Percentiles rank a stretch among this genome's conserved stretches.
phyloP scores from a whole-genome alignment of 1,284 basidiomycete genomes.

The Amylostereum areolatum region DNA sequence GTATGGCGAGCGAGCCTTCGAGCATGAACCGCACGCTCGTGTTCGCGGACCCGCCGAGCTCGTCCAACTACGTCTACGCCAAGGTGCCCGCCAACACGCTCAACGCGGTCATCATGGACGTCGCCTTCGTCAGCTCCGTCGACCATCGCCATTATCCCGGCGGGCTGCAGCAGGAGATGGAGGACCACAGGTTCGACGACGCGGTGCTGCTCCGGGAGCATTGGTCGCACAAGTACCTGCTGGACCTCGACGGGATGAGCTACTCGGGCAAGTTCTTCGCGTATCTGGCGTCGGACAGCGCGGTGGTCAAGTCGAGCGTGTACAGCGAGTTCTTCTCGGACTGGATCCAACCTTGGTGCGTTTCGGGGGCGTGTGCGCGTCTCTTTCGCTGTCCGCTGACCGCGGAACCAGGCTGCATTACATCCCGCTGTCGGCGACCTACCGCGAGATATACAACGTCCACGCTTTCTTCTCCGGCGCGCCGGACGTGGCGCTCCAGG shows the following conservation, averaged over 20 bases:
- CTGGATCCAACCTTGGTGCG: constrained; percentile 80
- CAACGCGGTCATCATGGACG: constrained; percentile 83
- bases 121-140: constrained; percentile 79
- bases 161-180: constrained; percentile 66
- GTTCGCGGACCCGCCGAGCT: constrained; percentile 65
- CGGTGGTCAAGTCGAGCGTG: constrained; percentile 83
- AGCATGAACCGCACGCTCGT: constrained; percentile 62
- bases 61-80: constrained; percentile 54
- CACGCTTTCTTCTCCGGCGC: constrained; percentile 87
- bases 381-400: constrained; percentile 3
- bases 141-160: constrained; percentile 71
- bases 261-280: constrained; percentile 88
- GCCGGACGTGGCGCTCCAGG: constrained; percentile 50
- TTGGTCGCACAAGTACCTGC: constrained; percentile 89
- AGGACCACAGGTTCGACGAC: constrained; percentile 70
- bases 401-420: constrained; percentile 73
- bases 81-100: constrained; percentile 56
- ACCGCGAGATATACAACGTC: constrained; percentile 89
- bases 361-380: constrained; percentile 8
- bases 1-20: constrained; percentile 65
- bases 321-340: constrained; percentile 87
- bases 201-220: constrained; percentile 79
- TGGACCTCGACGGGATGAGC: constrained; percentile 93
- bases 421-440: constrained; percentile 82
- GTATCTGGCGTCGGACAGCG: constrained; percentile 83